A percentile compares a stretch with the other conserved stretches of the same genome.
Conservation (phyloP, 768 basidiomycete genomes). For the Xanthoconium stramineum region DNA sequence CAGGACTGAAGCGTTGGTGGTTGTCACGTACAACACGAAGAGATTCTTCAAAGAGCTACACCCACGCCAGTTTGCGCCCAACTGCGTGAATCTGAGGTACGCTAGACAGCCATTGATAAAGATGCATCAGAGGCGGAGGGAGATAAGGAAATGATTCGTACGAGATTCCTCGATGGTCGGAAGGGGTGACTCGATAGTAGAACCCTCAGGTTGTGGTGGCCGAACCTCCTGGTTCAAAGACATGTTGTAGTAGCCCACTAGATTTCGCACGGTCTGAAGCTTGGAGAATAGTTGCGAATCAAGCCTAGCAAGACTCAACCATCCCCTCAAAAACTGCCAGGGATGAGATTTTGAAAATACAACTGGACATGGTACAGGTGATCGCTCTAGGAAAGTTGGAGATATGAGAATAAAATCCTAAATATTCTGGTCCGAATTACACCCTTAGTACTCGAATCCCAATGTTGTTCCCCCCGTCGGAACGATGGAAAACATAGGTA, state of each 20-base stretch:
- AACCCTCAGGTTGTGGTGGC: background rate
- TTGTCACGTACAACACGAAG: constrained; percentile 7
- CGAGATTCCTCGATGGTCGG: background rate
- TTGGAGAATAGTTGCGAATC: too few relatives aligned
- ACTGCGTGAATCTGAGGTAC: background rate
- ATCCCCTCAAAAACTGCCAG: too few relatives aligned
- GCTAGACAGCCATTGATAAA: background rate
- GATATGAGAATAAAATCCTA: too few relatives aligned
- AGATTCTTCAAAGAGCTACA: constrained; percentile 1
- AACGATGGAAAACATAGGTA: background rate
- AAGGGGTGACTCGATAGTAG: background rate
- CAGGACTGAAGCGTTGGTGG: background rate
- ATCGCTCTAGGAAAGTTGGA: too few relatives aligned
- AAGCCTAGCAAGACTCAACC: too few relatives aligned
- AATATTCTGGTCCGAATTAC: too few relatives aligned
- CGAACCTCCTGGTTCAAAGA: background rate
- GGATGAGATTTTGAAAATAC: too few relatives aligned
- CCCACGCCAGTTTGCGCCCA: constrained; percentile 2
- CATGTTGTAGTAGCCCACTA: too few relatives aligned
- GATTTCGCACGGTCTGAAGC: too few relatives aligned
- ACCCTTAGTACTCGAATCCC: background rate
- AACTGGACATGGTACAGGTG: too few relatives aligned
- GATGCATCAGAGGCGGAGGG: background rate
- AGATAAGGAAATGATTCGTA: background rate
- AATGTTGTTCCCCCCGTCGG: background rate